Conservation (phyloP, 176 grass and related monocot species). For the Olyra latifolia region DNA sequence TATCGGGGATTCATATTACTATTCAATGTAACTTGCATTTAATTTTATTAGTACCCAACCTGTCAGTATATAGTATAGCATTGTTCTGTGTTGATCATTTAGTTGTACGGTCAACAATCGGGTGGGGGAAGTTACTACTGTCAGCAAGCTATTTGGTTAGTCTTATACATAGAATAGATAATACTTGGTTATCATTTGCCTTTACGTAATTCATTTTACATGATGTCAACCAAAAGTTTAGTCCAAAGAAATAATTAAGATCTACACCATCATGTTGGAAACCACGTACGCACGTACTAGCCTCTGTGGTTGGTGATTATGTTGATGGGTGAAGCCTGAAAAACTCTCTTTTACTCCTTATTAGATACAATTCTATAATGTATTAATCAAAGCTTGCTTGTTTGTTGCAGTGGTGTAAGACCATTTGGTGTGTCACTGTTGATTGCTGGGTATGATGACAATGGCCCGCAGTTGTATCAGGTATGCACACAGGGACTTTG, state of each 20-base stretch:
- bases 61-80: background rate
- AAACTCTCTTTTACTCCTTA: background rate
- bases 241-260: background rate
- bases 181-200: background rate
- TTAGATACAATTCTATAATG: conserved; percentile 1
- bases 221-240: background rate
- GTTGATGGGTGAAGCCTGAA: background rate
- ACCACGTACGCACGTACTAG: background rate
- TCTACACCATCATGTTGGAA: background rate
- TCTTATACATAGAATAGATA: background rate
- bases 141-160: no score
- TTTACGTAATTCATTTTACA: background rate
- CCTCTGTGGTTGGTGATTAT: background rate
- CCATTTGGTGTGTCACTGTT: conserved; percentile 92
- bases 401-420: conserved; percentile 83
- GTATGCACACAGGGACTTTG: conserved; percentile 34
- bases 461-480: conserved; percentile 94
- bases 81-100: background rate
- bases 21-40: background rate
- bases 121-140: no score
- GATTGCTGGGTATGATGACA: conserved; percentile 95
- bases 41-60: background rate
- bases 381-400: conserved; percentile 15
- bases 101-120: background rate
- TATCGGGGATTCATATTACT: background rate